Evolutionary conservation across 2,329 filamentous ascomycete genomes (phyloP).

Genomic region (Stachybotrys elegans): DNA sequence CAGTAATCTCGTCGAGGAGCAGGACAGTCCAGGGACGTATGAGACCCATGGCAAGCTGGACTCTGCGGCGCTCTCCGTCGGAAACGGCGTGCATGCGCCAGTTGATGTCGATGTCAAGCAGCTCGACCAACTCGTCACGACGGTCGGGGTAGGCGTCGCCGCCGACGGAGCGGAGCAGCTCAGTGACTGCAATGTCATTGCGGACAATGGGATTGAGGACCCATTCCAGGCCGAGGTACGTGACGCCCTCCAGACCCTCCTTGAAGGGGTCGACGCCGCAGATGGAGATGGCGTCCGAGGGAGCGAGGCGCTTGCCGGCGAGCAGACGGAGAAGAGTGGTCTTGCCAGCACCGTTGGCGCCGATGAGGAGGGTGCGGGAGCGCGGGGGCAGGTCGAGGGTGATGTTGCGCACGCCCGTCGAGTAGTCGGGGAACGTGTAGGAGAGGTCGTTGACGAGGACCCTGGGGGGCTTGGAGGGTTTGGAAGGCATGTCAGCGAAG

Average conservation of each 20-base stretch:
- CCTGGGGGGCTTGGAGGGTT: conserved; percentile 40
- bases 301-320: conserved; percentile 89
- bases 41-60: conserved; percentile 94
- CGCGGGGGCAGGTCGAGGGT: conserved; percentile 71
- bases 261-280: conserved; percentile 89
- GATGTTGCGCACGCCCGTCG: conserved; percentile 71
- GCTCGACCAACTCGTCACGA: conserved; percentile 77
- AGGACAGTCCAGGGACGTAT: conserved; percentile 87
- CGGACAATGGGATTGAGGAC: conserved; percentile 95
- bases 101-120: conserved; percentile 83
- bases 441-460: conserved; percentile 73
- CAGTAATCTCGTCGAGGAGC: conserved; percentile 92
- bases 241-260: conserved; percentile 84
- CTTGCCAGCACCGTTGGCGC: conserved; percentile 95
- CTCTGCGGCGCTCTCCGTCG: conserved; percentile 84
- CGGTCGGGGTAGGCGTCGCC: conserved; percentile 78
- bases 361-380: conserved; percentile 86
- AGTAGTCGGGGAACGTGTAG: conserved; percentile 85
- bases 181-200: conserved; percentile 86
- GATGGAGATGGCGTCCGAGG: conserved; percentile 67
- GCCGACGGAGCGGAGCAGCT: conserved; percentile 79
- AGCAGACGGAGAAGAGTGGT: conserved; percentile 93
- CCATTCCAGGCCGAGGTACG: conserved; percentile 96
- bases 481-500: conserved; percentile 18
- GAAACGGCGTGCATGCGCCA: conserved; percentile 97